Base-by-base conservation (phyloP, 768 basidiomycete genomes). In the Podaxis mareebaensis region DNA sequence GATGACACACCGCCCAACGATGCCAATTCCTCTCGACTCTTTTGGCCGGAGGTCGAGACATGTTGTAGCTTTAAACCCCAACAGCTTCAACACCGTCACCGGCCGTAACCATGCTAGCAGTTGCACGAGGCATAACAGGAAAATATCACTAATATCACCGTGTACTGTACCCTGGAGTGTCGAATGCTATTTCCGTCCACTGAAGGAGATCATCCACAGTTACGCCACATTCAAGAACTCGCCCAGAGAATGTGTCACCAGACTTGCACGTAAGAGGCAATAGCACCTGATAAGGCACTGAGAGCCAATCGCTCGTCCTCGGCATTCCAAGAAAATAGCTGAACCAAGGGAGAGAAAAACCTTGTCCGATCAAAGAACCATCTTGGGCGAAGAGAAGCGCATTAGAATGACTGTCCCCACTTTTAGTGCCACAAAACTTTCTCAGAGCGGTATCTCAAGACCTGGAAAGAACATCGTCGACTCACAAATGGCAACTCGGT, bases 201-300 rank as follows among this genome's bases (percentile, higher is more conserved):
- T 15, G 38, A 28, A 17, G 30, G 3, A 17, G 46, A 58, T 46
- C 39, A 58, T 12, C 22, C 44, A 28, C 17, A 10, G 22, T 22
- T 46, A 26, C 58, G 58, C 46, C 51, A 60, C 59, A 8, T n/a
- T 20, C 52, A 38, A 40, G 11, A 53, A 22, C 10, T 39, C 33
- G 24, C 26, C 44, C 53, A 28, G 30, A 33, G 3, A 22, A 44
- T 38, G 39, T 42, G 52, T 61, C 51, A 53, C 15, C n/a, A 53
- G 42, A 40, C 26, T 44, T 42, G 52, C 10, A 61, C 52, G 26
- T 44, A 61, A 53, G 52, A 39, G 60, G 60, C 24, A 53, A 61
- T 61, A 53, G 40, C n/a, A 54, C 60, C 60, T 22, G 52, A 53
- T 61, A 53, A 53, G 52, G 60, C 28, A 61, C 60, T 17, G 17